phyloP scores from a whole-genome alignment of 768 basidiomycete species.

The Mycena leptocephala region DNA sequence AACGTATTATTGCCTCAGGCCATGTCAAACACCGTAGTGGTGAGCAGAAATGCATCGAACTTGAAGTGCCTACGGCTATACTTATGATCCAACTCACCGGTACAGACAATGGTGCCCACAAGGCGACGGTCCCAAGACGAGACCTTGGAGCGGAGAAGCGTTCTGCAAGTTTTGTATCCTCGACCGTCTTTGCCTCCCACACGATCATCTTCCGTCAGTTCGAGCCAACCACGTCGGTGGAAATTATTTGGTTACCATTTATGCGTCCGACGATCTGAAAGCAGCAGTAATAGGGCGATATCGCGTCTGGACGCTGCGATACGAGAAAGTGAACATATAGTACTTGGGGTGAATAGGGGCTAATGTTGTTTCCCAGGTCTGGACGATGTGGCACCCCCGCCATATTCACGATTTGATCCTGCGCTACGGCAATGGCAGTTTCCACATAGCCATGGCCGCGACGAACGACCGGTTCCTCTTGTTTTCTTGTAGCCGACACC shows the following conservation, averaged over 20 bases:
- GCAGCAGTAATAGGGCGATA: no score
- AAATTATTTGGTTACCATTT: background rate
- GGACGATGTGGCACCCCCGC: conserved; percentile 28
- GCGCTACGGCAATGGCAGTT: conserved; percentile 26
- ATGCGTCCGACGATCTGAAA: background rate
- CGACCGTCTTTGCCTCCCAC: background rate
- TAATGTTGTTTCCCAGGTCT: background rate
- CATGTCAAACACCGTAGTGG: background rate
- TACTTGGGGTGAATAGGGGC: background rate
- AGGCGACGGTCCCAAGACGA: conserved; percentile 15
- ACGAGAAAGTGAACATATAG: background rate
- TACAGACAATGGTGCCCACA: conserved; percentile 7
- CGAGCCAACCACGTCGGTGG: background rate
- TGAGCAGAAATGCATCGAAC: background rate
- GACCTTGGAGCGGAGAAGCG: conserved; percentile 7
- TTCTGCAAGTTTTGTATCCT: conserved; percentile 22
- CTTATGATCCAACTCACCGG: background rate
- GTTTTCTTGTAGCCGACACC: background rate
- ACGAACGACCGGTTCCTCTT: background rate
- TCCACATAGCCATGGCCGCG: background rate
- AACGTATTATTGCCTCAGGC: background rate
- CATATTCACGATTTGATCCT: conserved; percentile 48
- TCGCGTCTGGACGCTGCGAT: no score
- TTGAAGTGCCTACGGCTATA: no score
- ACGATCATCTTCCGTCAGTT: background rate